A percentile compares a stretch with the other conserved stretches of the same genome.
phyloP scores from a whole-genome alignment of 306 rosid genomes.

The Herpetospermum pedunculosum region DNA sequence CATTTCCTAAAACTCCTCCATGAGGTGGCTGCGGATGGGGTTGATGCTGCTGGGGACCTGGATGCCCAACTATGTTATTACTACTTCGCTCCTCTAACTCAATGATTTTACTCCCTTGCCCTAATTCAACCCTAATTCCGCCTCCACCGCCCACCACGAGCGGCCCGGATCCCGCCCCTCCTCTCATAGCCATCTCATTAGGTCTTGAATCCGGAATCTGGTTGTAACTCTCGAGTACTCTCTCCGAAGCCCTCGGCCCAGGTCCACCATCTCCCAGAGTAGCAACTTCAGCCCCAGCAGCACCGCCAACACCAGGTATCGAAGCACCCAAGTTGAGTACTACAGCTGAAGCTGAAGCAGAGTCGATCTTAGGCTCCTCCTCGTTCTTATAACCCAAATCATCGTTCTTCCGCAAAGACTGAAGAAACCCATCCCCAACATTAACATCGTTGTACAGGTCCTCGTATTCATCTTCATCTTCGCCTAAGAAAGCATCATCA shows the following conservation, averaged over 20 bases:
- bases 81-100: slow-evolving; percentile 52
- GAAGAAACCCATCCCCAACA: slow-evolving; percentile 91
- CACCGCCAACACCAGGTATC: slow-evolving; percentile 40
- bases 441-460: slow-evolving; percentile 96
- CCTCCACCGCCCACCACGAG: slow-evolving; percentile 32
- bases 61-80: slow-evolving; percentile 30
- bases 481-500: slow-evolving; percentile 70
- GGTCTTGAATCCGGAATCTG: slow-evolving; percentile 67
- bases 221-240: slow-evolving; percentile 26
- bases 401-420: slow-evolving; percentile 62
- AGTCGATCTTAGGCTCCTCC: slow-evolving; percentile 43
- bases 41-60: slow-evolving; percentile 35
- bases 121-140: slow-evolving; percentile 81
- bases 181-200: slow-evolving; percentile 32
- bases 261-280: slow-evolving; percentile 20
- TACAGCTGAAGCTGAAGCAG: slow-evolving; percentile 11
- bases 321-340: slow-evolving; percentile 22
- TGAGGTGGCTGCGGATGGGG: slow-evolving; percentile 28
- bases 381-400: slow-evolving; percentile 43
- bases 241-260: slow-evolving; percentile 32
- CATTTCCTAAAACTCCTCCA: slow-evolving; percentile 28
- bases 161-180: slow-evolving; percentile 29
- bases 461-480: slow-evolving; percentile 90
- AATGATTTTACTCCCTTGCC: slow-evolving; percentile 36
- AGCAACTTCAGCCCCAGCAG: slow-evolving; percentile 16